Conservation (phyloP, 2,329 filamentous ascomycete species). For the Akanthomyces lecanii region DNA sequence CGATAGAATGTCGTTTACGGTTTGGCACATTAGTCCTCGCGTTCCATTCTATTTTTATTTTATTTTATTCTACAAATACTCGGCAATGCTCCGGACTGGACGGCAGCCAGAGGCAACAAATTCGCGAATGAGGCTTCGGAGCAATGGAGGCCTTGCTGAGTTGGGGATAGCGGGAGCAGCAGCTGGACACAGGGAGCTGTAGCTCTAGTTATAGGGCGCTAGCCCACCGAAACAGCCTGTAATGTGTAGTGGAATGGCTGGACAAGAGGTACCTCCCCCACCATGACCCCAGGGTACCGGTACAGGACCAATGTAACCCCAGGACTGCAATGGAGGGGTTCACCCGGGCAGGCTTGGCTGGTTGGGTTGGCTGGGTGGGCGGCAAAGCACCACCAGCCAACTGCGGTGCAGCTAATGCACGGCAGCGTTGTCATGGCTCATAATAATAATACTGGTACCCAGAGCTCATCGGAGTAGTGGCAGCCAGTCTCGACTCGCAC, state of each 20-base stretch:
- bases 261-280: conserved; percentile 8
- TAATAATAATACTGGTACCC: not conserved
- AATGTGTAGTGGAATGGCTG: not conserved
- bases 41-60: not conserved
- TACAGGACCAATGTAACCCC: conserved; percentile 9
- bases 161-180: not conserved
- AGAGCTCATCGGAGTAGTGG: not conserved
- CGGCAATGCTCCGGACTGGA: too few species aligned
- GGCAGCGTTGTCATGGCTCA: not conserved
- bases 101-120: not conserved
- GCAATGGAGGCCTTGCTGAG: conserved; percentile 9
- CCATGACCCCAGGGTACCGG: conserved; percentile 7
- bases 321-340: not conserved
- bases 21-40: not conserved
- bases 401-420: not conserved
- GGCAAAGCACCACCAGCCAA: conserved; percentile 3
- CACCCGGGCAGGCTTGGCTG: not conserved
- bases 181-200: not conserved
- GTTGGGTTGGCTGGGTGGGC: not conserved
- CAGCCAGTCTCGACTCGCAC: not conserved
- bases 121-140: not conserved
- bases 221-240: not conserved
- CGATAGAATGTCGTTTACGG: not conserved
- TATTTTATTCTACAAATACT: not conserved
- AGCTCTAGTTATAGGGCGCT: not conserved